phyloP scores from a whole-genome alignment of 2,329 filamentous ascomycete genomes.

The Penicillium sp. region DNA sequence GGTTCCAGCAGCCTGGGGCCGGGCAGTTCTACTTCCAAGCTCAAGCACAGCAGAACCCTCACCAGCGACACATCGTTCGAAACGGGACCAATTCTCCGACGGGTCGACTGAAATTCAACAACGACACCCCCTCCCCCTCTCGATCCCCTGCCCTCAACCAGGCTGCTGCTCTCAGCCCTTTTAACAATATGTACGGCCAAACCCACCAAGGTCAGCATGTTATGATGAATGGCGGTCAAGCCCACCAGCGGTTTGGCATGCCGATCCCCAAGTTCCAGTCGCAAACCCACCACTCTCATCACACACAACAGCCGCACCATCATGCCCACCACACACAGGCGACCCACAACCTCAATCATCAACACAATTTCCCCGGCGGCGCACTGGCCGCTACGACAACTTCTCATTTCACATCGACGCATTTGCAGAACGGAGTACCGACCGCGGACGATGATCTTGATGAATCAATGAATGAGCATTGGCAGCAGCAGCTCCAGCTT shows the following conservation, averaged over 20 bases:
- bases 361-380: constrained; percentile 51
- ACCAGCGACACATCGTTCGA: constrained; percentile 45
- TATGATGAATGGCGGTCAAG: constrained; percentile 51
- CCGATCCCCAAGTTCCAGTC: constrained; percentile 50
- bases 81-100: constrained; percentile 48
- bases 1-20: constrained; percentile 54
- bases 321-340: constrained; percentile 45
- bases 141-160: constrained; percentile 47
- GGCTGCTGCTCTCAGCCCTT: constrained; percentile 43
- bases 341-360: constrained; percentile 46
- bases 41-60: constrained; percentile 43
- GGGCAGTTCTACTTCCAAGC: constrained; percentile 50
- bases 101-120: constrained; percentile 45
- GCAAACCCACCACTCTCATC: constrained; percentile 46
- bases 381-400: constrained; percentile 46
- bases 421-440: constrained; percentile 60
- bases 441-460: constrained; percentile 54
- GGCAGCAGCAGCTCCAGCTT: constrained; percentile 81
- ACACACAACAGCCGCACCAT: constrained; percentile 44
- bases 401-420: constrained; percentile 58
- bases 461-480: constrained; percentile 67
- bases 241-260: constrained; percentile 50
- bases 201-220: constrained; percentile 49
- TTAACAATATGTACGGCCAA: constrained; percentile 49
- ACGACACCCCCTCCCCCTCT: constrained; percentile 50